These are phyloP conservation scores for Exobasidium cylindrosporum DNA, from an alignment of 1,284 basidiomycete species.

Conservation along the genomic window DNA sequence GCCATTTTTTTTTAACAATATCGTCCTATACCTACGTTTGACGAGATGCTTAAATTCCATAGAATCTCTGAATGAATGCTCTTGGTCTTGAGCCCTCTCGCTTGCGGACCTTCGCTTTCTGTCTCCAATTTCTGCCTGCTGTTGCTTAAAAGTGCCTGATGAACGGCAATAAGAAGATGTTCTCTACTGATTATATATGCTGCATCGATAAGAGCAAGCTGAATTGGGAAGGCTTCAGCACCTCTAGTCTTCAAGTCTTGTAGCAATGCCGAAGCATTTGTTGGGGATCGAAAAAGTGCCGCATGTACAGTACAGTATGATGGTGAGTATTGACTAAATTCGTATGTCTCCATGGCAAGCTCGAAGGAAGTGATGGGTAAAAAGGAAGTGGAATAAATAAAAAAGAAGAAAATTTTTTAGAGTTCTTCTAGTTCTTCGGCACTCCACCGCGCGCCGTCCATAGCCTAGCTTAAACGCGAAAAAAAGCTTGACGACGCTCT, in stretches of 20 bases:
- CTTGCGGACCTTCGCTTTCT: background rate
- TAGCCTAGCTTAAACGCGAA: too few relatives aligned
- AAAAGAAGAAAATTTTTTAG: too few relatives aligned
- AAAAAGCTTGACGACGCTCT: too few relatives aligned
- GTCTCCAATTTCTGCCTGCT: background rate
- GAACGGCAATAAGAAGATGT: conserved; percentile 1
- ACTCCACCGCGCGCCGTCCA: too few relatives aligned
- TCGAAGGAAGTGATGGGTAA: too few relatives aligned
- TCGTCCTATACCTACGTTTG: conserved; percentile 17
- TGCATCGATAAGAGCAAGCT: conserved; percentile 7
- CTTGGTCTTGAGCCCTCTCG: conserved; percentile 17
- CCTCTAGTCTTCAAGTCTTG: background rate
- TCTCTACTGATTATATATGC: background rate
- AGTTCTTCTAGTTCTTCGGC: too few relatives aligned
- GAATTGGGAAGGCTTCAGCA: background rate
- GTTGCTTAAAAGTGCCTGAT: conserved; percentile 2
- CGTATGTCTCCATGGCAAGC: background rate
- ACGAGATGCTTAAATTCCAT: conserved; percentile 22
- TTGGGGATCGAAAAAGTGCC: background rate
- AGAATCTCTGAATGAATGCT: conserved; percentile 27
- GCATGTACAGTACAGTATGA: background rate
- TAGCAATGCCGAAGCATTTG: background rate
- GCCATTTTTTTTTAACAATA: background rate
- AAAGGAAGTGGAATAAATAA: too few relatives aligned
- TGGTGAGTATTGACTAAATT: background rate